Conservation (phyloP, 768 basidiomycete species). For the Suillus placidus region DNA sequence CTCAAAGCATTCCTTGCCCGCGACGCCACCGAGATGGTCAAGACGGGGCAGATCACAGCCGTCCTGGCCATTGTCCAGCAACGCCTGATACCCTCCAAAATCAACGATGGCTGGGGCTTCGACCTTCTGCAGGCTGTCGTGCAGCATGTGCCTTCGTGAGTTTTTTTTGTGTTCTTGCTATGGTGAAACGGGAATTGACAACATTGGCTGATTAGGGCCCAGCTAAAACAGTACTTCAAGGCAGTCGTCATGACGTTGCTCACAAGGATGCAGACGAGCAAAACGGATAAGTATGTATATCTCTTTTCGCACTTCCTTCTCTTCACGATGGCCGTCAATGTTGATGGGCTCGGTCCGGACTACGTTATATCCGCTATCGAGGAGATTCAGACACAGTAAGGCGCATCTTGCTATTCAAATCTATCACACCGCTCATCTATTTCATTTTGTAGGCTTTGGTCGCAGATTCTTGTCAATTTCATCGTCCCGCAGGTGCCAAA, state of each 20-base stretch:
- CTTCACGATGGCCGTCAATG: conserved; percentile 74
- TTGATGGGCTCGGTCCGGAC: conserved; percentile 76
- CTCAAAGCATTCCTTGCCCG: conserved; percentile 81
- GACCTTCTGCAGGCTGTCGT: conserved; percentile 84
- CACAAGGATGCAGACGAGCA: conserved; percentile 83
- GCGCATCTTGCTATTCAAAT: neutral
- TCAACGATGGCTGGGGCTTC: conserved; percentile 90
- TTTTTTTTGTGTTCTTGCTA: conserved; percentile 18
- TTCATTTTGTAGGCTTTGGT: conserved; percentile 61
- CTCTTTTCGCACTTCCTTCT: conserved; percentile 79
- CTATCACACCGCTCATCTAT: conserved; percentile 9
- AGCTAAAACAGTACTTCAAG: conserved; percentile 74
- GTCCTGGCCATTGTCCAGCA: conserved; percentile 91
- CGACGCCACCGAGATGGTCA: conserved; percentile 69
- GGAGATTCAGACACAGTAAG: conserved; percentile 82
- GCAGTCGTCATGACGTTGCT: conserved; percentile 76
- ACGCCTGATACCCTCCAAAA: conserved; percentile 81
- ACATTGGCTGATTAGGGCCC: conserved; percentile 34
- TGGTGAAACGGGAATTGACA: neutral
- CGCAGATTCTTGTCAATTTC: conserved; percentile 74
- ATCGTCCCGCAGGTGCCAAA: conserved; percentile 81
- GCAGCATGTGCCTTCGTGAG: conserved; percentile 74
- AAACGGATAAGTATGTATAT: conserved; percentile 87
- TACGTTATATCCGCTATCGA: conserved; percentile 79
- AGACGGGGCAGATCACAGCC: conserved; percentile 68